Conservation (phyloP, 2,329 filamentous ascomycete genomes). For the Aspergillus fijiensis region DNA sequence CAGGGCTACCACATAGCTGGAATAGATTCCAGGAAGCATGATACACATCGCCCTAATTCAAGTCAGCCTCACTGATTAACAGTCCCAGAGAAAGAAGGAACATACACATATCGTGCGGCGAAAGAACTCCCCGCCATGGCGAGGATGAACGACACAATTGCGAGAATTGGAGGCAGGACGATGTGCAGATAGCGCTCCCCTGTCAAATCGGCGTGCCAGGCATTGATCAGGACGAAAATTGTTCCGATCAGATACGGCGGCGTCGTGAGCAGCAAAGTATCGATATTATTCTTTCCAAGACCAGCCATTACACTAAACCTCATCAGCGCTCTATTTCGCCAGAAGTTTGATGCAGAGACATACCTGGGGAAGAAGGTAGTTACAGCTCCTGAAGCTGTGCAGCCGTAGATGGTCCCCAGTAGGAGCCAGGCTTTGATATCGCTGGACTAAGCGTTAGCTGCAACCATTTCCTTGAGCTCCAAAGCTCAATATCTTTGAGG, state of each 20-base stretch:
- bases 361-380: slow-evolving; percentile 1
- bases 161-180: not conserved
- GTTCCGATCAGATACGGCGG: slow-evolving; percentile 1
- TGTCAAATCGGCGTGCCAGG: not conserved
- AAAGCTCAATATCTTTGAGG: not conserved
- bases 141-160: not conserved
- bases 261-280: slow-evolving; percentile 1
- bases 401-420: not conserved
- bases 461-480: no score
- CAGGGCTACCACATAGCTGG: not conserved
- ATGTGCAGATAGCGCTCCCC: not conserved
- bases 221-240: not conserved
- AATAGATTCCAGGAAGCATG: not conserved
- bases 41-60: not conserved
- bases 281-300: not conserved
- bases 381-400: not conserved
- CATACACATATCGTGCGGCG: not conserved
- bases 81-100: not conserved
- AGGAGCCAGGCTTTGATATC: slow-evolving; percentile 1
- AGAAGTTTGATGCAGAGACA: no score
- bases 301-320: not conserved
- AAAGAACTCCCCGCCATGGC: not conserved
- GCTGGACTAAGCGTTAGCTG: not conserved
- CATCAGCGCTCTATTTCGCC: no score
- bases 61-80: not conserved